These are phyloP conservation scores for Mycena venus DNA, from an alignment of 768 basidiomycete species.

Conservation along the genomic window DNA sequence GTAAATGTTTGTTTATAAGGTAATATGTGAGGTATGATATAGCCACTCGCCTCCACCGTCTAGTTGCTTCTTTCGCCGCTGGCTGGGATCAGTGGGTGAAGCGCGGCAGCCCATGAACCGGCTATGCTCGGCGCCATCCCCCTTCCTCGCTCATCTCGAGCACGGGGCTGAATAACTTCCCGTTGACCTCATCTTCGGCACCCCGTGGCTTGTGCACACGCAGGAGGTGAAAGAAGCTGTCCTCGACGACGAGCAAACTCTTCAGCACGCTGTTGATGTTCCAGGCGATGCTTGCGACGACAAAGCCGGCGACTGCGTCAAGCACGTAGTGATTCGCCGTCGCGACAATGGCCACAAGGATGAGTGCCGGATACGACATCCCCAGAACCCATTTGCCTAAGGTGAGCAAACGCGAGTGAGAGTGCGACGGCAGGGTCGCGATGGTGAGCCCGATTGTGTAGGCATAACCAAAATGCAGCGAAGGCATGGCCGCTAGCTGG, in stretches of 20 bases:
- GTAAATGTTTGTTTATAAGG: too few relatives aligned
- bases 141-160: constrained; percentile 34
- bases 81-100: too few relatives aligned
- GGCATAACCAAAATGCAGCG: constrained; percentile 33
- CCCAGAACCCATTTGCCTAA: constrained; percentile 28
- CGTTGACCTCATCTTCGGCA: constrained; percentile 16
- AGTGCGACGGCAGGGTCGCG: constrained; percentile 26
- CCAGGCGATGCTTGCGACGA: constrained; percentile 35
- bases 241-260: constrained; percentile 31
- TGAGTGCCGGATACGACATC: constrained; percentile 32
- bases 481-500: constrained; percentile 34
- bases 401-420: constrained; percentile 24
- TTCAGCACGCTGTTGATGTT: constrained; percentile 33
- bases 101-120: not conserved
- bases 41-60: too few relatives aligned
- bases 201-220: constrained; percentile 35
- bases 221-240: constrained; percentile 28
- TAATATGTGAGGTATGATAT: too few relatives aligned
- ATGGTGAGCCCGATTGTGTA: constrained; percentile 34
- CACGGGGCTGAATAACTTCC: constrained; percentile 29
- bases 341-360: constrained; percentile 33
- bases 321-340: constrained; percentile 37
- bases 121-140: constrained; percentile 26
- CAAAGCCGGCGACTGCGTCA: constrained; percentile 31
- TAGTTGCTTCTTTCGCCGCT: too few relatives aligned